A percentile compares a stretch with the other conserved stretches of the same genome.
Evolutionary conservation across 139 green algal genomes (phyloP).

Genomic region (Chlorokybus atmophyticus): DNA sequence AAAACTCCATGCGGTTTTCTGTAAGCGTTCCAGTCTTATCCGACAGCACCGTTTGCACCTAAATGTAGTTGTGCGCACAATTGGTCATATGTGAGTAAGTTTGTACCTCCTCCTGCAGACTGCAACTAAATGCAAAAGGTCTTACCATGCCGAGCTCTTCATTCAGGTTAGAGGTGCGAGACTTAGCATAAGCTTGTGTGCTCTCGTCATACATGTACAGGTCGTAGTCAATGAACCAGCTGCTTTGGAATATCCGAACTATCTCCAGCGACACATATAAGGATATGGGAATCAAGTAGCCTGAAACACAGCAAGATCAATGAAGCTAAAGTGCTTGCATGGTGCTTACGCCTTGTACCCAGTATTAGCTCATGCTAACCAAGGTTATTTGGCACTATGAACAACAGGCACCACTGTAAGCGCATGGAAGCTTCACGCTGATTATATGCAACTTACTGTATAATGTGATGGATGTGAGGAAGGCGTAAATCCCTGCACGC

Average conservation of each 20-base stretch:
- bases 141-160: conserved; percentile 87
- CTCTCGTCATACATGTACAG: conserved; percentile 34
- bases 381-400: too few relatives aligned
- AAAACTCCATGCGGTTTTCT: conserved; percentile 70
- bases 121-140: too few relatives aligned
- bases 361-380: too few relatives aligned
- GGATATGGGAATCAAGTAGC: conserved; percentile 94
- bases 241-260: conserved; percentile 53
- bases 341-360: too few relatives aligned
- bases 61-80: too few relatives aligned
- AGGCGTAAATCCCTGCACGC: conserved; percentile 13
- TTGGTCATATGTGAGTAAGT: too few relatives aligned
- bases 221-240: conserved; percentile 20
- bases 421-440: too few relatives aligned
- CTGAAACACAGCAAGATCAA: conserved; percentile 69
- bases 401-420: too few relatives aligned
- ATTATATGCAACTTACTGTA: too few relatives aligned
- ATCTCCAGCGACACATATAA: conserved; percentile 95
- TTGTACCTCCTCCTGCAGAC: too few relatives aligned
- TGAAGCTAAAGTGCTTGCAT: too few relatives aligned
- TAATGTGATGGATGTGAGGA: conserved; percentile 73
- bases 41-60: conserved; percentile 77
- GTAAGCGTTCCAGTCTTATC: conserved; percentile 89
- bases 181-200: conserved; percentile 52
- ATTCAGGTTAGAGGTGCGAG: conserved; percentile 83